Base-by-base conservation (phyloP, 2,329 filamentous ascomycete genomes). In the Pyrenophora graminea region DNA sequence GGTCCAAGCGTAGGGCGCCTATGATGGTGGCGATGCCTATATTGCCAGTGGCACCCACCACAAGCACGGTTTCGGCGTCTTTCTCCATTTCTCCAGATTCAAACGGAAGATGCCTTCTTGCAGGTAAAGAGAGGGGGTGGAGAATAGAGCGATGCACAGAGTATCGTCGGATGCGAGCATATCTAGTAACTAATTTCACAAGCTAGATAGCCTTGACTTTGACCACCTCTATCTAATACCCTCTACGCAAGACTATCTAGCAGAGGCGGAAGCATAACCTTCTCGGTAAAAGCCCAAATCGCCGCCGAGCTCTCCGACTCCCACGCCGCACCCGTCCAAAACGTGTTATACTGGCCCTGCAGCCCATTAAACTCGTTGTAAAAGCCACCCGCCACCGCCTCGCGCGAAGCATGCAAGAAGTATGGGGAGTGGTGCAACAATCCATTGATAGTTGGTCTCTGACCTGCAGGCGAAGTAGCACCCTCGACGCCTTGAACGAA, bases 251-350 rank as follows among this genome's bases (percentile, higher is more conserved):
- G 21, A 23, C 21, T 23, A 23, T 23, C 21, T 23, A 69, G 18
- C 9, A 57, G 34, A 41, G 66, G 38, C 53, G 75, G 52, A 71
- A 78, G 52, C 63, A 75, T 8, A 50, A 60, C 32, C 61, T 77
- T 58, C 73, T 75, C 59, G 65, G 59, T 65, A 32, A 56, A 66
- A 40, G 33, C 36, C 64, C 64, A 66, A 34, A 52, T 51, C 8
- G 31, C 19, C 18, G 52, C 45, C 15, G 56, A 56, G 23, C 62
- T 62, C 8, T 68, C 57, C 36, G 53, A 53, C 41, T 52, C 47
- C 44, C 52, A 66, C 3, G 55, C 50, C 4, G 58, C 60, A 10
- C 64, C 60, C 6, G 53, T 62, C 49, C 56, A 67, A 15, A 42
- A 67, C 18, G 64, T 67, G 27, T 59, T 58, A 42, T 56, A 32